A percentile compares a stretch with the other conserved stretches of the same genome.
These are phyloP conservation scores for Colletotrichum tabaci DNA, from an alignment of 2,329 filamentous ascomycete genomes.

Conservation along the genomic window DNA sequence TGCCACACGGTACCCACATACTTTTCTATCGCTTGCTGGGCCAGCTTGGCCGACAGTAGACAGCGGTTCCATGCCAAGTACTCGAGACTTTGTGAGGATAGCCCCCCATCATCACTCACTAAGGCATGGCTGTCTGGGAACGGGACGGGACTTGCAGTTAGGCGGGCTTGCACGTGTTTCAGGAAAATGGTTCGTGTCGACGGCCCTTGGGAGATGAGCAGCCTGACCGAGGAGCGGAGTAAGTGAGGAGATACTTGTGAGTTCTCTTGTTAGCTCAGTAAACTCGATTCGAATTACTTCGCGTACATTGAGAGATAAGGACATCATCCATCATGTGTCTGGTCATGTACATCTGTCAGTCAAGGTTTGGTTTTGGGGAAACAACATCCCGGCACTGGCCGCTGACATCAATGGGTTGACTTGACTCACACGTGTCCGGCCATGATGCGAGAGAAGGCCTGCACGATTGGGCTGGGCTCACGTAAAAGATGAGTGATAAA, in stretches of 20 bases:
- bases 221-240: slow-evolving; percentile 53
- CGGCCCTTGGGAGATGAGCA: slow-evolving; percentile 51
- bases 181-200: slow-evolving; percentile 51
- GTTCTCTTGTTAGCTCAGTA: slow-evolving; percentile 17
- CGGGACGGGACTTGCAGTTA: slow-evolving; percentile 46
- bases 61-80: slow-evolving; percentile 53
- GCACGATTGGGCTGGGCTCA: slow-evolving; percentile 13
- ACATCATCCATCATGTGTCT: slow-evolving; percentile 60
- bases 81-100: slow-evolving; percentile 45
- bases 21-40: slow-evolving; percentile 50
- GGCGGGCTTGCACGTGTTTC: slow-evolving; percentile 50
- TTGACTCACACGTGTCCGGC: slow-evolving; percentile 24
- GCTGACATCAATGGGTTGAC: not conserved
- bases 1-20: slow-evolving; percentile 37
- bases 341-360: not conserved
- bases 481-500: slow-evolving; percentile 3
- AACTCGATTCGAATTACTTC: not conserved
- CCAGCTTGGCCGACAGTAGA: slow-evolving; percentile 55
- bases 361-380: not conserved
- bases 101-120: slow-evolving; percentile 46
- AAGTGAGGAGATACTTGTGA: slow-evolving; percentile 49
- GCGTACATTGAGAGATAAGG: slow-evolving; percentile 55
- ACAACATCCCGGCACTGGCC: not conserved
- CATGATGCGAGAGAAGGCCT: not conserved
- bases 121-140: slow-evolving; percentile 45